Base-by-base conservation (phyloP, 2,329 filamentous ascomycete species). In the Cytospora mali region DNA sequence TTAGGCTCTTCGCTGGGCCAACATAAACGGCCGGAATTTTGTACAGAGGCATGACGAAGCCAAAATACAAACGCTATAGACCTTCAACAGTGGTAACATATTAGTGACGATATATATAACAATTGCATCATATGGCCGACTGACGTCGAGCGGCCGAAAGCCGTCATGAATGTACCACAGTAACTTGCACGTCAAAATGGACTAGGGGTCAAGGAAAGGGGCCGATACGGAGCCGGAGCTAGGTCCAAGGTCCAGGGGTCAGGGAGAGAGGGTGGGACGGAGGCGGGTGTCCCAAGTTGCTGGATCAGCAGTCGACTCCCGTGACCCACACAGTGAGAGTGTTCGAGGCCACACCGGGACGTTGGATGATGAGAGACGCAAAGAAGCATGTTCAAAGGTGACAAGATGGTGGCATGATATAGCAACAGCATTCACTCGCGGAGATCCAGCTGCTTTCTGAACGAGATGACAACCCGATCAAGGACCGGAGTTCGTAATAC, bases 241-340 rank as follows among this genome's bases (percentile, higher is more conserved):
- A 58, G 51, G 31, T 29, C 35, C 48, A 29, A 28, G 9, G 58
- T 27, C 35, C 52, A 52, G 54, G 52, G 49, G 48, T 35, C 39
- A 39, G 33, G 25, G 52, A 58, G 46, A 49, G 58, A 28, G 50
- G 42, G 59, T 64, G 62, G 62, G 56, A 64, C 59, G 49, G 21
- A 42, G 31, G 42, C 51, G 42, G 54, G 35, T 55, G 55, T 59
- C 56, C 60, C 63, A 62, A 52, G 55, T 57, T 62, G 54, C 50
- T 59, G 62, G 51, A 48, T 52, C 51, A 58, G 39, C 42, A n/a
- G 29, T 31, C 35, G 33, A 31, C 18, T 53, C 33, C 13, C 23
- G 9, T 14, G 55, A 59, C 52, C 56, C 63, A 53, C 54, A 59
- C 52, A 56, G 52, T 39, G 35, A 23, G n/a, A 57, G 28, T 23